A percentile compares a stretch with the other conserved stretches of the same genome.
Conservation (phyloP, 768 basidiomycete genomes). For the Galerina marginata region DNA sequence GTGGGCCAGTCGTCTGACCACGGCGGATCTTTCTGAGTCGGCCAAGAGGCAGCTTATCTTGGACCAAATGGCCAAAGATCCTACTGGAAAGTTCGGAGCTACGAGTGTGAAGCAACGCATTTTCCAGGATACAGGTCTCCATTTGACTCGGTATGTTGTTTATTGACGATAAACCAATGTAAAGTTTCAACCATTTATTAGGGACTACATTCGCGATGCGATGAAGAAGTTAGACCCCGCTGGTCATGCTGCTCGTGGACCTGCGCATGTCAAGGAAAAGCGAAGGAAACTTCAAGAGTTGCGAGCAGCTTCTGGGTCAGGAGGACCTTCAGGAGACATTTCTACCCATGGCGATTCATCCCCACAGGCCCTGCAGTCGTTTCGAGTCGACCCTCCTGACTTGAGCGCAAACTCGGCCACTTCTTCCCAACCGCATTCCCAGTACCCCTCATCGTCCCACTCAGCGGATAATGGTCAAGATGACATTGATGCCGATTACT, state of each 20-base stretch:
- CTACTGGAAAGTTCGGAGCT: conserved; percentile 31
- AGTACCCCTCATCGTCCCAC: no score
- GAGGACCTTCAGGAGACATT: not conserved
- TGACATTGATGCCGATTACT: no score
- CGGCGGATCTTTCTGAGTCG: conserved; percentile 28
- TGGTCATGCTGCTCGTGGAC: conserved; percentile 14
- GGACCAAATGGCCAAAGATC: conserved; percentile 41
- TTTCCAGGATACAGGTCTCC: conserved; percentile 32
- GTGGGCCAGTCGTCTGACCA: conserved; percentile 34
- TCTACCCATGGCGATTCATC: no score
- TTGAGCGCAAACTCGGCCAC: no score
- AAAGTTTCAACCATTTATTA: not conserved
- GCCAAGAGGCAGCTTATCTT: conserved; percentile 38
- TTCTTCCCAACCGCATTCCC: no score
- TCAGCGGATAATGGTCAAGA: no score
- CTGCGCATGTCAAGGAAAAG: conserved; percentile 10
- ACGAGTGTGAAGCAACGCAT: conserved; percentile 34
- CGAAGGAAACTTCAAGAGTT: not conserved
- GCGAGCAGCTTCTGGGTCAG: not conserved
- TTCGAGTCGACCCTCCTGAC: no score
- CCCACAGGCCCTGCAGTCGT: no score
- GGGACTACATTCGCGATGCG: conserved; percentile 21
- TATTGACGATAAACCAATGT: not conserved
- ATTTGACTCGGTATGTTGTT: conserved; percentile 33
- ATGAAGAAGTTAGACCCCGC: conserved; percentile 19